Evolutionary conservation across 1,139 yeast genomes (phyloP).

Genomic region (Eremothecium cymbalariae): DNA sequence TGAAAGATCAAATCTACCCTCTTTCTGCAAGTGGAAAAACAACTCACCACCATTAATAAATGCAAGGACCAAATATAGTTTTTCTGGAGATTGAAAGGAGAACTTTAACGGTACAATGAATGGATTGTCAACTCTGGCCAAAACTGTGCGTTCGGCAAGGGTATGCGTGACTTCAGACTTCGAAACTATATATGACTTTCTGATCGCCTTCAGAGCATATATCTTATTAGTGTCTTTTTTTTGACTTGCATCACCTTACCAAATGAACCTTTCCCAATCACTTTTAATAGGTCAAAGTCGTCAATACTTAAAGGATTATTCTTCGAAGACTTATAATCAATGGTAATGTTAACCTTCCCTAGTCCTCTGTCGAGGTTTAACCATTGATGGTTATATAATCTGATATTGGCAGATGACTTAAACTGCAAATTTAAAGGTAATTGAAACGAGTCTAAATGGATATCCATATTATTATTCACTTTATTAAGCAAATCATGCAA

Average conservation of each 20-base stretch:
- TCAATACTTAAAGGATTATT: constrained; percentile 72
- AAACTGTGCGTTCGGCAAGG: constrained; percentile 87
- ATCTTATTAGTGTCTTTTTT: constrained; percentile 88
- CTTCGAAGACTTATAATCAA: constrained; percentile 70
- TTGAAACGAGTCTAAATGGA: constrained; percentile 32
- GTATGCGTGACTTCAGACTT: constrained; percentile 95
- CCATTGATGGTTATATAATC: constrained; percentile 44
- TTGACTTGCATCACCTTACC: constrained; percentile 99
- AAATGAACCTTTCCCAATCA: constrained; percentile 94
- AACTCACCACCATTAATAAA: constrained; percentile 97
- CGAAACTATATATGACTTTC: constrained; percentile 90
- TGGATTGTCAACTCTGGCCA: constrained; percentile 91
- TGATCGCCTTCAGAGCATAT: constrained; percentile 85
- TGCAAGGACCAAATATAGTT: constrained; percentile 78
- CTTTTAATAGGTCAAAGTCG: constrained; percentile 87
- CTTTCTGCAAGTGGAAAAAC: constrained; percentile 87
- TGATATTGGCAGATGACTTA: constrained; percentile 33
- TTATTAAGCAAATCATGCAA: constrained; percentile 32
- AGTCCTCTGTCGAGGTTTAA: constrained; percentile 32
- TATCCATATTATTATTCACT: constrained; percentile 36
- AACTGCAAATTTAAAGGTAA: constrained; percentile 34
- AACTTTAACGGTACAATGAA: constrained; percentile 96
- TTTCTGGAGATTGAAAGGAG: constrained; percentile 93
- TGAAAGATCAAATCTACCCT: constrained; percentile 81
- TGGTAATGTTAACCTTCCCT: constrained; percentile 49